Evolutionary conservation across 2,329 filamentous ascomycete genomes (phyloP), one percentile per base, ranked within the genome.

Genomic region (Clarireedia paspali): DNA sequence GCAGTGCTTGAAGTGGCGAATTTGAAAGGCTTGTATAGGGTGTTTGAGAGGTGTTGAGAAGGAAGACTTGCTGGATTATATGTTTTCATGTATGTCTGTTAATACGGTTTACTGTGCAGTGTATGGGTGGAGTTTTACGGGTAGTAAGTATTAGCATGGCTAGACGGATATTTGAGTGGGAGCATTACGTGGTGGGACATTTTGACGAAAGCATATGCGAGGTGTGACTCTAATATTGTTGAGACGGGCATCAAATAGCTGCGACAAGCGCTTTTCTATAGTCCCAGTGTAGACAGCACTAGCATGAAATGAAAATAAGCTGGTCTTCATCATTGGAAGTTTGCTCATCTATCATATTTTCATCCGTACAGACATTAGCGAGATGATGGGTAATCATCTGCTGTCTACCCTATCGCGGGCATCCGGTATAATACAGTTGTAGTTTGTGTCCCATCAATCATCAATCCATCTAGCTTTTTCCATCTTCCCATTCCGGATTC

Each of bases 21-120:
- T 73, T 71, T 97, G 57, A 97, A 96, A 71, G 91, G 91, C 0
- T 69, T 99, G 57, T 99, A 99, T 71, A 78, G 89, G 47, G 91
- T 97, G 2, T 99, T 99, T 76, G 94, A 99, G 73, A 77, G 94
- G 54, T 97, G 94, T 70, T 97, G 71, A 81, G 20, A 12, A 34
- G 30, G 10, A 34, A 27, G 24, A 15, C 14, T 17, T 26, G 3
- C 36, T 54, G 6, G 45, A 20, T 5, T 10, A 23, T 47, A 24
- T 9, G 15, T 26, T 24, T 47, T 24, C 10, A 9, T 27, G 45
- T 24, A 9, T 47, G 24, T 24, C n/a, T 10, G 15, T 47, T 12
- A 47, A 30, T 27, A n/a, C 26, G 10, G 45, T 24, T 26, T 14
- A 15, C 17, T 20, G 45, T 26, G 45, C 5, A 48, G 3, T 34